These are phyloP conservation scores for Lactarius trivialis DNA, from an alignment of 768 basidiomycete species.

Conservation along the genomic window DNA sequence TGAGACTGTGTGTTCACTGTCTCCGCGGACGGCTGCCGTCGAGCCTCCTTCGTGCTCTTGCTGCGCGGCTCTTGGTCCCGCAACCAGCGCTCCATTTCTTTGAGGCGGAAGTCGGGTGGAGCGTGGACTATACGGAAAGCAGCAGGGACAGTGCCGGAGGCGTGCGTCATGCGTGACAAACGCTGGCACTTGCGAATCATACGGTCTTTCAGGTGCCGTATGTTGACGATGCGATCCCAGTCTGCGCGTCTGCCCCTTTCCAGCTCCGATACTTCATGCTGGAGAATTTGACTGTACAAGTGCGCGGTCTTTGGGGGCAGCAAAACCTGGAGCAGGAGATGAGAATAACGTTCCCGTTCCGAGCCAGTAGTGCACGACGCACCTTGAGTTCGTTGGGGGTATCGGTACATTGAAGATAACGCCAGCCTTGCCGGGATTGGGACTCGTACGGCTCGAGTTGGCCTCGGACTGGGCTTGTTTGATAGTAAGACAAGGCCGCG, in stretches of 20 bases:
- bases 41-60: constrained; percentile 17
- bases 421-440: constrained; percentile 48
- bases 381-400: constrained; percentile 73
- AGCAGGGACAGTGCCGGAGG: constrained; percentile 32
- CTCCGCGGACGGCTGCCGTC: constrained; percentile 35
- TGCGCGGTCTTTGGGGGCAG: constrained; percentile 60
- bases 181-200: constrained; percentile 77
- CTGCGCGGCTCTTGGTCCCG: constrained; percentile 36
- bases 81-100: constrained; percentile 78
- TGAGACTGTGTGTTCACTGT: constrained; percentile 25
- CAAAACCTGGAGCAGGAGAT: constrained; percentile 45
- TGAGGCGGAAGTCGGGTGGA: constrained; percentile 64
- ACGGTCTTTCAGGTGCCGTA: constrained; percentile 72
- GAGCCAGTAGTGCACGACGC: not conserved
- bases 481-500: constrained; percentile 44
- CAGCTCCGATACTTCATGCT: constrained; percentile 55
- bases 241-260: constrained; percentile 47
- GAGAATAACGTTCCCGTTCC: constrained; percentile 1
- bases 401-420: constrained; percentile 71
- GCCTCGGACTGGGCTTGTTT: constrained; percentile 62
- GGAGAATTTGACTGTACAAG: constrained; percentile 60
- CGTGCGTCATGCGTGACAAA: constrained; percentile 42
- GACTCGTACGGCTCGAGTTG: constrained; percentile 65
- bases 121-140: constrained; percentile 63
- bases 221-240: constrained; percentile 66